Evolutionary conservation across 2,329 filamentous ascomycete genomes (phyloP).

Genomic region (Teratosphaeria epicoccoides): DNA sequence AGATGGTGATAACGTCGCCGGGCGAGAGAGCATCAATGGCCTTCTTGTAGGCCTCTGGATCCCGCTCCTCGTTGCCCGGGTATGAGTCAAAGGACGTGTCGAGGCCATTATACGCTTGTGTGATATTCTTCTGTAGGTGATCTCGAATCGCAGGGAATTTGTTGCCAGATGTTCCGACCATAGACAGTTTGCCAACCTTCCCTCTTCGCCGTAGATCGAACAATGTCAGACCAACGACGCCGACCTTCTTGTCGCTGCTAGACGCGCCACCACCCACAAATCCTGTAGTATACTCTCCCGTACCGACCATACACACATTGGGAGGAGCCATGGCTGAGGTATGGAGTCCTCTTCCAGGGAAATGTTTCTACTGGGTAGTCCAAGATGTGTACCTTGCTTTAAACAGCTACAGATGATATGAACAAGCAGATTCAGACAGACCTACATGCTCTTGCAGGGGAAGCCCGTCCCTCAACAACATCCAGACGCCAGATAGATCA

Average conservation of each 20-base stretch:
- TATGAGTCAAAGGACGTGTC: constrained; percentile 79
- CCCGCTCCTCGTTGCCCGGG: constrained; percentile 60
- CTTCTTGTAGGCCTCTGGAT: constrained; percentile 74
- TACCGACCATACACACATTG: constrained; percentile 56
- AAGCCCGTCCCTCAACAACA: not conserved
- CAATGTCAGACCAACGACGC: constrained; percentile 79
- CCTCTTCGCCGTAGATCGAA: constrained; percentile 82
- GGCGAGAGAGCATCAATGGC: constrained; percentile 75
- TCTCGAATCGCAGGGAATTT: constrained; percentile 87
- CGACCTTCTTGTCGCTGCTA: constrained; percentile 89
- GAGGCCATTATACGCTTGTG: constrained; percentile 74
- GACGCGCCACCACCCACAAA: constrained; percentile 78
- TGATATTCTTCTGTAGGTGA: constrained; percentile 81
- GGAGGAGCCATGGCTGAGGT: constrained; percentile 35
- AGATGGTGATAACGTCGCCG: constrained; percentile 88
- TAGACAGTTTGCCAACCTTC: constrained; percentile 74
- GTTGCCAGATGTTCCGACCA: constrained; percentile 79
- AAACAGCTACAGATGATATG: not conserved
- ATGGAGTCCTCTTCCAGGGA: not conserved
- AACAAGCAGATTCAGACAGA: not conserved
- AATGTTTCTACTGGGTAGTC: too few relatives aligned
- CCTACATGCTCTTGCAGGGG: not conserved
- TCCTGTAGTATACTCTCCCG: constrained; percentile 92
- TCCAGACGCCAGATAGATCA: not conserved
- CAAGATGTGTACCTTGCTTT: not conserved